phyloP scores from a whole-genome alignment of 305 asterid genomes.

The Fraxinus angustifolia region DNA sequence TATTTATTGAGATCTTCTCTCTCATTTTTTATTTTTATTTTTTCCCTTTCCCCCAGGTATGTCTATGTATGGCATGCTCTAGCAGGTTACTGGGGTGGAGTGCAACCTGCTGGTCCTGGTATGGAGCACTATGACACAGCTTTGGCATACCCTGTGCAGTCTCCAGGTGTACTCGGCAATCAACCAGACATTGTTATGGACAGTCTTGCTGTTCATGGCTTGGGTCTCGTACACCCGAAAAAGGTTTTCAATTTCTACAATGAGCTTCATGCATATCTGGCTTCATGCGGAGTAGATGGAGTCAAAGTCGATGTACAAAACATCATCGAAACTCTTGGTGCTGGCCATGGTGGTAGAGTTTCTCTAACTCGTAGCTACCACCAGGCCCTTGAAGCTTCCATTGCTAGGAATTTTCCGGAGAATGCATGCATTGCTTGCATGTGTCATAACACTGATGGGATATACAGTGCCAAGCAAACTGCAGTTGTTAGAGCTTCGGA shows the following conservation, averaged over 20 bases:
- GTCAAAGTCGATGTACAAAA: slow-evolving; percentile 98
- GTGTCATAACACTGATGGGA: slow-evolving; percentile 94
- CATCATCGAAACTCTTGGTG: slow-evolving; percentile 94
- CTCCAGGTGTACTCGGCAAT: slow-evolving; percentile 92
- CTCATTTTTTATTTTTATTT: not conserved
- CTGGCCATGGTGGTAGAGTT: slow-evolving; percentile 97
- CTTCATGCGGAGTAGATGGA: slow-evolving; percentile 94
- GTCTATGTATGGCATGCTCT: slow-evolving; percentile 94
- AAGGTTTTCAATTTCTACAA: slow-evolving; percentile 86
- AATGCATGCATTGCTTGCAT: slow-evolving; percentile 93
- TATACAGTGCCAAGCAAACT: slow-evolving; percentile 79
- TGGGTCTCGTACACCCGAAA: slow-evolving; percentile 87
- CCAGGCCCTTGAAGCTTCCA: slow-evolving; percentile 94
- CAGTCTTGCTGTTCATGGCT: slow-evolving; percentile 87
- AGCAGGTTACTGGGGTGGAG: slow-evolving; percentile 99
- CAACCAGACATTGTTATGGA: slow-evolving; percentile 98
- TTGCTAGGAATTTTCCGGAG: slow-evolving; percentile 67
- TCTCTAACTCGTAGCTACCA: slow-evolving; percentile 83
- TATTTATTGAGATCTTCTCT: not conserved
- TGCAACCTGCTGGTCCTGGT: slow-evolving; percentile 84
- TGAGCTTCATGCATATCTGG: slow-evolving; percentile 86
- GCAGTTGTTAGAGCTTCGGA: slow-evolving; percentile 92
- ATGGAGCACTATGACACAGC: slow-evolving; percentile 86
- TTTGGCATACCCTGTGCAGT: slow-evolving; percentile 83
- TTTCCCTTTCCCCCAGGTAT: slow-evolving; percentile 34